Evolutionary conservation across 2,329 filamentous ascomycete genomes (phyloP), one percentile per base, ranked within the genome.

Genomic region (Aureobasidium sp.): DNA sequence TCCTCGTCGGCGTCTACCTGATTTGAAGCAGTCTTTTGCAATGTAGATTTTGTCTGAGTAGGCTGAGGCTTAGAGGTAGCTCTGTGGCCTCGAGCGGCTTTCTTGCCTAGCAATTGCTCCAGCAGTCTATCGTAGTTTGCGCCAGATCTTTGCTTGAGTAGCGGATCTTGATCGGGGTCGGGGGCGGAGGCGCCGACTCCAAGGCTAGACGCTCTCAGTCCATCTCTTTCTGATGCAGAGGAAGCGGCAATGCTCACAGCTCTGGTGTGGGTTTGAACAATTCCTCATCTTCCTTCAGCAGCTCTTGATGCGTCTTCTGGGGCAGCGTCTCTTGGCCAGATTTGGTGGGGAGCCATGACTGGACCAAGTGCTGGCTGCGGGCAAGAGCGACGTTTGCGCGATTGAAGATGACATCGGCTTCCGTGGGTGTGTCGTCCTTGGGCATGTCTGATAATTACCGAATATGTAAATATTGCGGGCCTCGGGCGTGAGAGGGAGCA

Each of bases 321-420:
- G 73, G 69, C 58, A 70, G 66, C 53, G 70, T 66, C 52, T 77
- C 75, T 25, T 75, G 71, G n/a, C 71, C 62, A 6, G 76, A 70
- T 62, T 73, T 75, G n/a, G 79, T 71, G 14, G 81, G 80, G 34
- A 86, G 77, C 80, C 81, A 82, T 65, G 83, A 84, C 56, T 80
- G 76, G 63, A 86, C 74, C 20, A 84, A 73, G 37, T 78, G 78
- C 65, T 83, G 81, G 56, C 77, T 79, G 60, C 80, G 79, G 7
- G 83, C 81, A 11, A 83, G 72, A 3, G 77, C 77, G 51, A 85
- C 76, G 64, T 78, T 82, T 36, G 81, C 75, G 59, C 77, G 75
- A 67, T 84, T 84, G 59, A 81, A 77, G 53, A 85, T 77, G 42
- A 84, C 74, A 65, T 85, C 82, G 45, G 79, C 79, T n/a, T 65